Percentiles rank a stretch among this genome's conserved stretches.
Evolutionary conservation across 495 filamentous ascomycete species (phyloP).

Genomic region (Neurospora discreta): DNA sequence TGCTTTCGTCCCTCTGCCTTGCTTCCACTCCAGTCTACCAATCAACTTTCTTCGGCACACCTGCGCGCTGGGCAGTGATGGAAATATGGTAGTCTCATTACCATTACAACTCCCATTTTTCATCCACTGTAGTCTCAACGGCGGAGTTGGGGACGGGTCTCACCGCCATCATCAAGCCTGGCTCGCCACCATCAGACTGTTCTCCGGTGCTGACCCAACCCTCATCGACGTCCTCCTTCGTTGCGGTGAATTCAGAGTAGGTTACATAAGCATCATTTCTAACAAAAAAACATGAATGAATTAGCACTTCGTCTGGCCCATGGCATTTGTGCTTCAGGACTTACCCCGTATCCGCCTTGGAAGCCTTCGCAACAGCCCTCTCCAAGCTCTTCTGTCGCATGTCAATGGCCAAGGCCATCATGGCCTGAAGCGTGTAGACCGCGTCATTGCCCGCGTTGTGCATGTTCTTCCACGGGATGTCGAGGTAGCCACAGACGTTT

Average conservation of each 20-base stretch:
- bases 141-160: background rate
- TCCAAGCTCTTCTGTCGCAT: constrained; percentile 9
- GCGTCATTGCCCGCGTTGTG: constrained; percentile 98
- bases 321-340: background rate
- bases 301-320: background rate
- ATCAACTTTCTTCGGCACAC: background rate
- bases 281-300: background rate
- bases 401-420: constrained; percentile 56
- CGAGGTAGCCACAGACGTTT: constrained; percentile 50
- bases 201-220: constrained; percentile 20
- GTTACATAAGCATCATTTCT: background rate
- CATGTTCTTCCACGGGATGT: constrained; percentile 48
- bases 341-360: constrained; percentile 1
- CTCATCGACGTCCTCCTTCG: constrained; percentile 13
- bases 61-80: background rate
- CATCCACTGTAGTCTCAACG: background rate
- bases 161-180: background rate
- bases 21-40: background rate
- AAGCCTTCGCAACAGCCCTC: background rate
- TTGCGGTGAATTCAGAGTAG: constrained; percentile 3
- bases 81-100: background rate
- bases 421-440: constrained; percentile 64
- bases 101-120: background rate
- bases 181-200: constrained; percentile 20
- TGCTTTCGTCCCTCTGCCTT: background rate